Evolutionary conservation across 306 rosid genomes (phyloP), one percentile per base, ranked within the genome.

Genomic region (Cotoneaster glaucophyllus): DNA sequence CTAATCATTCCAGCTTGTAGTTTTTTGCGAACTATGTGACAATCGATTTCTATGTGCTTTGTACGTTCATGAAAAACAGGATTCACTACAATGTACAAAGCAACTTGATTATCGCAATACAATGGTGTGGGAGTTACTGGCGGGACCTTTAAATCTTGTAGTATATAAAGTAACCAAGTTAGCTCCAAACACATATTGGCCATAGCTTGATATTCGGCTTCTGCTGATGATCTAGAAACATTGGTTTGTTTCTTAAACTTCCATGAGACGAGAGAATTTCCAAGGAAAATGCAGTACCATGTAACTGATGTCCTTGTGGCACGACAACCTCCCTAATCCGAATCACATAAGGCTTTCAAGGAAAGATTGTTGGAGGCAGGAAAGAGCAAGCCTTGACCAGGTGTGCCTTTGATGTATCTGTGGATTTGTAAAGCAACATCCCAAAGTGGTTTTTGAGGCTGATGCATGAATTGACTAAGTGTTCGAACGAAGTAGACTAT

Each of bases 391-490:
- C 72, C 65, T 64, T 75, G 64, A 50, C 71, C 21, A 8, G 3
- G 71, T 0, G 45, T 64, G 6, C 53, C 64, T 26, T 75, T 50
- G 14, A 75, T 75, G 31, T 64, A 75, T 64, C 8, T 65, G n/a
- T 50, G 64, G 1, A 75, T 24, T 0, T 19, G 32, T 11, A 50
- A 19, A 6, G 37, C 29, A 4, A 64, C 64, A 64, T 75, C 79
- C 64, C 26, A 32, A 64, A 65, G 26, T 7, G 80, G 57, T 2
- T 45, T 41, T 4, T 31, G 14, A 19, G 80, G 67, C 1, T 67
- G 52, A 34, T 76, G 80, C 67, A 76, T 53, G 44, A 76, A 76
- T 54, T 67, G 43, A 43, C 67, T 54, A 4, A 67, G 10, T 37
- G 41, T 17, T 12, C 1, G 24, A 67, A 54, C 19, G 8, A 2